These are phyloP conservation scores for Serendipita sp. DNA, from an alignment of 768 basidiomycete species.

Conservation along the genomic window DNA sequence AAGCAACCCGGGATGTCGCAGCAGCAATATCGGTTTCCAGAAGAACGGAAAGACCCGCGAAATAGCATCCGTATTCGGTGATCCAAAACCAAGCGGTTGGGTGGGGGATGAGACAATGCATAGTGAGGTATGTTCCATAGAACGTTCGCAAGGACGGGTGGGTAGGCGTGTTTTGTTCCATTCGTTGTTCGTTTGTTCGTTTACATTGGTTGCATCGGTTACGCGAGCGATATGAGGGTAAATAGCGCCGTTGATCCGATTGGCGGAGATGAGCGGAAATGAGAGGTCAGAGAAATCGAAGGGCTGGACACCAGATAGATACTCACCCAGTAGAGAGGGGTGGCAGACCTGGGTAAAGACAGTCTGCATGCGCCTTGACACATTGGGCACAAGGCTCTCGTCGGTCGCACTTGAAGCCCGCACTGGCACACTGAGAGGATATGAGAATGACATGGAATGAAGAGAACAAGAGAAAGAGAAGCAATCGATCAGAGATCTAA, in stretches of 20 bases:
- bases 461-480: too few relatives aligned
- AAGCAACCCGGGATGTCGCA: background rate
- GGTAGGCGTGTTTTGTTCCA: too few relatives aligned
- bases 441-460: too few relatives aligned
- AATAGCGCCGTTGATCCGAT: background rate
- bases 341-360: background rate
- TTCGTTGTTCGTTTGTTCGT: too few relatives aligned
- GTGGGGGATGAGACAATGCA: background rate
- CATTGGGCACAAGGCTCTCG: background rate
- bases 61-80: too few relatives aligned
- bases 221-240: too few relatives aligned
- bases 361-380: background rate
- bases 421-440: background rate
- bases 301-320: background rate
- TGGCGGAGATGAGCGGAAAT: background rate
- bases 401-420: background rate
- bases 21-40: background rate
- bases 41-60: too few relatives aligned
- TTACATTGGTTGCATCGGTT: too few relatives aligned
- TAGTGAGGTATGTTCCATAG: background rate
- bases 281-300: background rate
- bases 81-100: too few relatives aligned
- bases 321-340: background rate
- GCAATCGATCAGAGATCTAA: background rate
- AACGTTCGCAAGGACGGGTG: too few relatives aligned